phyloP scores from a whole-genome alignment of 306 rosid species.

The Quercus engelmannii region DNA sequence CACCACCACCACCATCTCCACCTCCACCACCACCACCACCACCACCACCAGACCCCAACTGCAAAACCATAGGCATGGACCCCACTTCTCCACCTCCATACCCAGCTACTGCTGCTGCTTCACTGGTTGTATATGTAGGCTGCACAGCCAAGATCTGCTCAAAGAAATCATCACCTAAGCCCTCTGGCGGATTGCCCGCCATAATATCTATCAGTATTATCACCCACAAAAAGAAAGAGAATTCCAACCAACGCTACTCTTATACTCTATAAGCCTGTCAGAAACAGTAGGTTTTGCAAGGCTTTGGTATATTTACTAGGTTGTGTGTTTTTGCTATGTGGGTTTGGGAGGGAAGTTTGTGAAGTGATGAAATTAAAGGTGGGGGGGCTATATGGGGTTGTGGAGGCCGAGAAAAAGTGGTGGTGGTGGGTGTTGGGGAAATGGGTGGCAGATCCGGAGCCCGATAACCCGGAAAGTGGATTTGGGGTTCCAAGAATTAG shows the following conservation, averaged over 20 bases:
- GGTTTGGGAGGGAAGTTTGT: not conserved
- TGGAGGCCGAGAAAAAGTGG: conserved; percentile 18
- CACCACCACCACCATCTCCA: not conserved
- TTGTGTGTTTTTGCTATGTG: not conserved
- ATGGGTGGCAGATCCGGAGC: conserved; percentile 46
- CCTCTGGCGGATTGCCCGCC: conserved; percentile 76
- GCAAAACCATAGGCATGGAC: conserved; percentile 54
- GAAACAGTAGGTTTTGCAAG: not conserved
- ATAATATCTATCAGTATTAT: conserved; percentile 14
- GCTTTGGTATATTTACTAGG: not conserved
- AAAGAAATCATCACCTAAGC: conserved; percentile 81
- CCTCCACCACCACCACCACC: conserved; percentile 15
- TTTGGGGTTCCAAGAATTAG: conserved; percentile 28
- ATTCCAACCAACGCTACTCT: not conserved
- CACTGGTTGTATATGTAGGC: conserved; percentile 26
- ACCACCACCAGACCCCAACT: conserved; percentile 46
- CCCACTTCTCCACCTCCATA: conserved; percentile 43
- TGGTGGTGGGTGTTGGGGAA: conserved; percentile 25
- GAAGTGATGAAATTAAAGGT: conserved; percentile 3
- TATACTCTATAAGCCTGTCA: not conserved
- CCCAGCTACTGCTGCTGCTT: conserved; percentile 17
- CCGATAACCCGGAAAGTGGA: conserved; percentile 46
- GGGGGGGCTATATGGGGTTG: conserved; percentile 4
- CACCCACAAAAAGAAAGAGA: not conserved
- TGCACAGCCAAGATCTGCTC: conserved; percentile 85